Base-by-base conservation (phyloP, 371 early-diverging fungal species). In the Syncephalastrum monosporum region DNA sequence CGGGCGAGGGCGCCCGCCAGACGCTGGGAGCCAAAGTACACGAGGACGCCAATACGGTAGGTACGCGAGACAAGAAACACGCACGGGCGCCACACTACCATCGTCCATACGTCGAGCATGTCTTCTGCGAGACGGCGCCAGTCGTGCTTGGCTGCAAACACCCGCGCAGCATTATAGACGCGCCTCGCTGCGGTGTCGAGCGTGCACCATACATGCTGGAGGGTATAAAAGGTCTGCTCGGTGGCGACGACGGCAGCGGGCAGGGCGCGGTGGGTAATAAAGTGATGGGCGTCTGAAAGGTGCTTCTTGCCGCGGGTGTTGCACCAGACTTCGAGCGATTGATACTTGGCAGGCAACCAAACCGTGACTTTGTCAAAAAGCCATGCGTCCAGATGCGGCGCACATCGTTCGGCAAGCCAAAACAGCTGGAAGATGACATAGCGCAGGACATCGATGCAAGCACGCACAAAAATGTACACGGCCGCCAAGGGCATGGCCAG, bases 331-430 rank as follows among this genome's bases (percentile, higher is more conserved):
- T 63, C 62, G 0, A 45, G 23, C 24, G 60, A 46, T 4, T 57
- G 50, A 3, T 55, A 33, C 21, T 50, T 59, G 0, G 24, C 19
- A 3, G 77, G 77, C 15, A 76, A 3, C 27, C 61, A 56, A 0
- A 65, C 59, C 0, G 73, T 76, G 8, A 65, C 63, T 5, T 50
- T 66, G 8, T 72, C 64, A 51, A 67, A 76, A 2, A 76, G 51
- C 73, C 73, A 76, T 16, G 69, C 69, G 52, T 76, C 77, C 0
- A 76, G 27, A 16, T 57, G 29, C 0, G 77, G 77, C 4, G 65
- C 54, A 0, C 60, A 29, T 54, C 51, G 45, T 23, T 76, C 77
- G 42, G 58, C 25, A 2, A 19, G 50, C 71, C 71, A 72, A 0
- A 76, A 24, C 3, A 38, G 21, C 14, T 48, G 60, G 24, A 61